Evolutionary conservation across 169 alveolate genomes (phyloP).

Genomic region (Miamiensis avidus): DNA sequence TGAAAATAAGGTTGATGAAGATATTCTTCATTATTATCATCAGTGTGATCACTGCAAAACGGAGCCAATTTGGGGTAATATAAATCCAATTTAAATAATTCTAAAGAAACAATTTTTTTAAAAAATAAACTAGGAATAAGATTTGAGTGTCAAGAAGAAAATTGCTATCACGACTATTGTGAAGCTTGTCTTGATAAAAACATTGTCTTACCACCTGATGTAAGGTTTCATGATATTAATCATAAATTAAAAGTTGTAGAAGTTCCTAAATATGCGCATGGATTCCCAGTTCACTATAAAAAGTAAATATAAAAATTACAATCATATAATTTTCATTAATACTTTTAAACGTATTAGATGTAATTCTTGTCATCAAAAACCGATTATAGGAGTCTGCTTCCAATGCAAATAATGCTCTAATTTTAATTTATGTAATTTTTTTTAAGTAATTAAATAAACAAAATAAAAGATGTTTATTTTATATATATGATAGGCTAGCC

Average conservation of each 20-base stretch:
- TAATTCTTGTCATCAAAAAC: conserved; percentile 63
- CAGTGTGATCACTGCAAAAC: conserved; percentile 67
- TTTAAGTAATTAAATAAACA: too few species aligned
- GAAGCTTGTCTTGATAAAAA: conserved; percentile 54
- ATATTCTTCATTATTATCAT: conserved; percentile 69
- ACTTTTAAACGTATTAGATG: conserved; percentile 44
- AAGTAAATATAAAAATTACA: conserved; percentile 3
- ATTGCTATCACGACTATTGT: neutral
- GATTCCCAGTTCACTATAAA: conserved; percentile 70
- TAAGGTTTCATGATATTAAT: conserved; percentile 9
- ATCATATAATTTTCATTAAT: too few species aligned
- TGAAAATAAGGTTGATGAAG: conserved; percentile 68
- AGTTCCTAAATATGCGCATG: conserved; percentile 63
- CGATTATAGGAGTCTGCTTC: conserved; percentile 76
- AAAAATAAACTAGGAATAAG: neutral
- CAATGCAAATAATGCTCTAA: conserved; percentile 65
- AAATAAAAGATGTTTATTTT: neutral
- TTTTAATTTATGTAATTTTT: conserved; percentile 49
- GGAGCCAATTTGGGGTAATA: conserved; percentile 80
- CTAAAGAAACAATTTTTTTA: neutral
- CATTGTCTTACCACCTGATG: conserved; percentile 12
- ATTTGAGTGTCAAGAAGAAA: neutral
- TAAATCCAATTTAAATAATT: neutral
- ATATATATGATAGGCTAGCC: conserved; percentile 42
- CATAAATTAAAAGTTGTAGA: conserved; percentile 70